phyloP scores from a whole-genome alignment of 306 rosid species.

The Glycine tomentella region DNA sequence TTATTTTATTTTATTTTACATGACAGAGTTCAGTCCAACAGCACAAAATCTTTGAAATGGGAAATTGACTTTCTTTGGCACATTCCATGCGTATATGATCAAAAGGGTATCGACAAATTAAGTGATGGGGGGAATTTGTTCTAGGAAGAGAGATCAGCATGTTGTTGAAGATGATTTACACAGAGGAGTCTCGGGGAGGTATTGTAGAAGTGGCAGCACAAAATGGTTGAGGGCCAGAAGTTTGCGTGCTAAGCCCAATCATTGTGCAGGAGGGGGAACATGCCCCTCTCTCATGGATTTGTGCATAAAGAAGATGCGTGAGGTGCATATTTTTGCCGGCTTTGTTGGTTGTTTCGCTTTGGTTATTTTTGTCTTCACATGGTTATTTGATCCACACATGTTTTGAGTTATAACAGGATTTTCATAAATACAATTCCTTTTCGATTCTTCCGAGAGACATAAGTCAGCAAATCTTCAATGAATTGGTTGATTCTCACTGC shows the following conservation, averaged over 20 bases:
- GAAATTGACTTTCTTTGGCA: conserved; percentile 22
- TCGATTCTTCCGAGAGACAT: conserved; percentile 71
- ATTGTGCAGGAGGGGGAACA: conserved; percentile 48
- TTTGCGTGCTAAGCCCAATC: conserved; percentile 50
- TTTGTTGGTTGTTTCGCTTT: not conserved
- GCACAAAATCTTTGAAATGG: conserved; percentile 33
- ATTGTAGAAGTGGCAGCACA: conserved; percentile 56
- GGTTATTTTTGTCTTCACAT: not conserved
- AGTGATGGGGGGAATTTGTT: conserved; percentile 76
- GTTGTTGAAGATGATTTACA: conserved; percentile 51
- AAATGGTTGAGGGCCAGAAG: conserved; percentile 64
- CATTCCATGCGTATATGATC: conserved; percentile 20
- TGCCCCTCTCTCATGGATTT: conserved; percentile 72
- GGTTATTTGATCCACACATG: not conserved
- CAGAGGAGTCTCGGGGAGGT: conserved; percentile 54
- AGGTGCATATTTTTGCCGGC: conserved; percentile 50
- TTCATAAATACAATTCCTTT: conserved; percentile 57
- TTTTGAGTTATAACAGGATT: conserved; percentile 56
- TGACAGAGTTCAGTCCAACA: conserved; percentile 44
- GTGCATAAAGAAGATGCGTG: conserved; percentile 67
- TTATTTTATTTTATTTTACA: not conserved
- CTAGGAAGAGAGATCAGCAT: conserved; percentile 72
- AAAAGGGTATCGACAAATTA: not conserved
- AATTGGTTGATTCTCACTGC: conserved; percentile 64
- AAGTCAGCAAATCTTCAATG: conserved; percentile 72